Evolutionary conservation across 148 eudicot genomes (phyloP), one percentile per base, ranked within the genome.

Genomic region (Silene conica): DNA sequence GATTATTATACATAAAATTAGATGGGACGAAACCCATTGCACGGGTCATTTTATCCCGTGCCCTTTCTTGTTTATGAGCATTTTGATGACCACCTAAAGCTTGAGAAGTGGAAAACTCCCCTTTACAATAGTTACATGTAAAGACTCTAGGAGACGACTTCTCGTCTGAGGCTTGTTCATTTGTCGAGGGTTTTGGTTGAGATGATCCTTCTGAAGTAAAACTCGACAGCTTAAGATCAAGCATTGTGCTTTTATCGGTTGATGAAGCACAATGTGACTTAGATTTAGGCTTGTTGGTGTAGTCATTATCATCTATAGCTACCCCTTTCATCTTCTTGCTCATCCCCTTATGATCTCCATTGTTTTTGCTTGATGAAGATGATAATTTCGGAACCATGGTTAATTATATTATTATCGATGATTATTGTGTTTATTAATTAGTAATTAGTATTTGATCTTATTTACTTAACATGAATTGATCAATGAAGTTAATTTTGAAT

Each of bases 61-160:
- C 83, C 54, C 83, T 59, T 31, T 80, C 79, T 76, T 76, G 83
- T n/a, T 80, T 80, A 72, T 80, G 83, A 8, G 83, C 83, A 46
- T 80, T 80, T 21, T 80, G 83, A 26, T 80, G 83, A 6, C 83
- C 83, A 1, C 83, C 83, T 22, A 80, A 38, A 34, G 79, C 79
- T 67, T 80, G 83, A 21, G 83, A 80, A 1, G 83, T 80, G 0
- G 79, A 80, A 12, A 80, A 80, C 48, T 76, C 79, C 14, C 79
- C 83, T 67, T 67, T 76, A 18, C 83, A 80, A 67, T 80, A 80
- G 50, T 76, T 80, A 73, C 83, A 80, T 7, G 73, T 76, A 6
- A 80, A 80, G 60, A 76, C 77, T 66, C 55, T 80, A 48, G 76
- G 21, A 22, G 73, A 21, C 6, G 78, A 34, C 28, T 75, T 21